Evolutionary conservation across 768 basidiomycete species (phyloP), one percentile per base, ranked within the genome.

Genomic region (Kwoniella europaea): DNA sequence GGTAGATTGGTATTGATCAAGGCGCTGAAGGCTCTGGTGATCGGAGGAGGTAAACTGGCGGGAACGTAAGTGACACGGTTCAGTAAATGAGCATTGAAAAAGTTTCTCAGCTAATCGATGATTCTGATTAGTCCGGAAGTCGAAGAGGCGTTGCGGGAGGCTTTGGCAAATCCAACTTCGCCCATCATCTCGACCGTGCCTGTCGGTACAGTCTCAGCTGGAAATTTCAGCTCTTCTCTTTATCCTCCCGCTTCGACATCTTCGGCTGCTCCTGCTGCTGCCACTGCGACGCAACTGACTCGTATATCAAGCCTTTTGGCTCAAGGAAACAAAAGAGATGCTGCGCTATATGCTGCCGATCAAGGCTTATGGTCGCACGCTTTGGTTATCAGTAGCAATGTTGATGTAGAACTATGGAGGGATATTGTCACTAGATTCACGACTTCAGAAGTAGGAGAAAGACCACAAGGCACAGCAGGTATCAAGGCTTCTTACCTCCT

Each of bases 321-420:
- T 10, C 88, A 89, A 68, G 97, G 96, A 16, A 90, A 97, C 76
- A 90, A 93, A 44, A 89, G 88, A 22, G 89, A 90, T 72, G 97
- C 97, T 1, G 94, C 92, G 80, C 89, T 90, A 68, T 94, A 89
- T 81, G 96, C 97, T 2, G 86, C 93, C 54, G 92, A 95, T 69
- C 88, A 94, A 83, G 91, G 88, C 77, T 83, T 98, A 53, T 99
- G 96, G 95, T 90, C 93, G 0, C 97, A 99, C 83, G 96, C 97
- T 2, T 89, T 98, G 88, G 84, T 98, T 66, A 94, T 99, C 73
- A 90, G 96, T 10, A 95, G 92, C 77, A 91, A 92, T 66, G 88
- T 97, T 63, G 96, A 96, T 82, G 92, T 92, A 75, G 94, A 97
- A 35, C 87, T 92, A 2, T 98, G 94, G 94, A 92, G 92, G 77